Conservation (phyloP, 2,329 filamentous ascomycete species). For the Colletotrichum echinochloae region DNA sequence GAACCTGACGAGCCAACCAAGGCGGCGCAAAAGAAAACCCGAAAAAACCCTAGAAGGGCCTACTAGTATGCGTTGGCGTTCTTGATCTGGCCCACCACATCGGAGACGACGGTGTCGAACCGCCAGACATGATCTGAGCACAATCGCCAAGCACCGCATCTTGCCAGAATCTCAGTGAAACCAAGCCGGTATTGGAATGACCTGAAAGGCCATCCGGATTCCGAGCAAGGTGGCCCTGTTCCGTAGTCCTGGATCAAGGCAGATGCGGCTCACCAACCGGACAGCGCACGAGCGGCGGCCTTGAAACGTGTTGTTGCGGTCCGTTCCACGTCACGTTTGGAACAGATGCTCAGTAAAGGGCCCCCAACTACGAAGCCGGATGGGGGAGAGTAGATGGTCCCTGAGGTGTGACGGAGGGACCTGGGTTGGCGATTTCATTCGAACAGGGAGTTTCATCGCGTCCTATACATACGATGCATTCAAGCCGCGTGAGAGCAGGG, state of each 20-base stretch:
- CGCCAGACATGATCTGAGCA: no score
- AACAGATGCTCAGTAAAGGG: no score
- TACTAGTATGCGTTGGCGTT: conserved; percentile 5
- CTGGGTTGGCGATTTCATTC: neutral
- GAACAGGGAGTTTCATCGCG: conserved; percentile 12
- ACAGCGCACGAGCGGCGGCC: neutral
- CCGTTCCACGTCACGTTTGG: conserved; percentile 12
- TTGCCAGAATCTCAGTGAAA: neutral
- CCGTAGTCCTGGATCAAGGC: neutral
- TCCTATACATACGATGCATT: neutral
- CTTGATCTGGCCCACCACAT: neutral
- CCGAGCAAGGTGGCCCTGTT: neutral
- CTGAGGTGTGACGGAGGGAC: conserved; percentile 1
- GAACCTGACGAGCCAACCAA: conserved; percentile 12
- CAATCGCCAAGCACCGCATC: conserved; percentile 23
- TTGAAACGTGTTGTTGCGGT: neutral
- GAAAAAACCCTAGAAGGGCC: conserved; percentile 3
- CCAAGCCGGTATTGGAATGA: neutral
- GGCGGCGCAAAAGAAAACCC: neutral
- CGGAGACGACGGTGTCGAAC: no score
- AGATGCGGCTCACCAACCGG: neutral
- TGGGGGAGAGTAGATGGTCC: neutral
- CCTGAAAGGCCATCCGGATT: neutral
- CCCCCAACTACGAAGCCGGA: neutral
- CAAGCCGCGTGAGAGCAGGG: neutral